Evolutionary conservation across 495 filamentous ascomycete species (phyloP), one percentile per base, ranked within the genome.

Genomic region (Clohesyomyces aquaticus): DNA sequence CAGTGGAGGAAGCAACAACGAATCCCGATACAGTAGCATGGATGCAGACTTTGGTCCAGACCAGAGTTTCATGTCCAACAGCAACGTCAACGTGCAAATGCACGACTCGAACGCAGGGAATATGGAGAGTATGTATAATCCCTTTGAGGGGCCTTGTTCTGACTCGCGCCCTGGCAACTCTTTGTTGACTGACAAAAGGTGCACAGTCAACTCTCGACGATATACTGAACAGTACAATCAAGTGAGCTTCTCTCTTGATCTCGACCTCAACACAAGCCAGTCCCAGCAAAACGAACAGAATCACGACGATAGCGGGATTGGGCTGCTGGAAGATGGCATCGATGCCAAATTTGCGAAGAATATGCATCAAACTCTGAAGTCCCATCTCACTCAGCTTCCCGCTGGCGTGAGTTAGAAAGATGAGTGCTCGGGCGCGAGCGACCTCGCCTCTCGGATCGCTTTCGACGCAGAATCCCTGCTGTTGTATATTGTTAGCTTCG

Each of bases 221-320:
- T 56, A 29, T 60, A 19, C 61, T 55, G 28, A 59, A 54, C 50
- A 59, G 59, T 41, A 46, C 25, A 46, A 48, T 42, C 53, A 35
- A 27, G 38, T 60, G 38, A 62, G 28, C 22, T 64, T 65, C 61
- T 55, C 49, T 28, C 45, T 64, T 41, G 69, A 67, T 51, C 58
- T 71, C 27, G 51, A 53, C 28, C 50, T 69, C 23, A 19, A 46
- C 41, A 61, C 54, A n/a, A n/a, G n/a, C n/a, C n/a, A n/a, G 8
- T 53, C 62, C 9, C 64, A 69, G 23, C 63, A 68, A 23, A n/a
- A n/a, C n/a, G 63, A 73, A 8, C 61, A 48, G 14, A 73, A 74
- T 61, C 85, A 81, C 56, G 88, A 91, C 63, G 88, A 91, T 72
- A 88, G 86, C 65, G 88, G 85, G 12, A 89, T 91, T 59, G 85